Conservation (phyloP, 1,139 yeast species). For the Groenewaldozyma sp. region DNA sequence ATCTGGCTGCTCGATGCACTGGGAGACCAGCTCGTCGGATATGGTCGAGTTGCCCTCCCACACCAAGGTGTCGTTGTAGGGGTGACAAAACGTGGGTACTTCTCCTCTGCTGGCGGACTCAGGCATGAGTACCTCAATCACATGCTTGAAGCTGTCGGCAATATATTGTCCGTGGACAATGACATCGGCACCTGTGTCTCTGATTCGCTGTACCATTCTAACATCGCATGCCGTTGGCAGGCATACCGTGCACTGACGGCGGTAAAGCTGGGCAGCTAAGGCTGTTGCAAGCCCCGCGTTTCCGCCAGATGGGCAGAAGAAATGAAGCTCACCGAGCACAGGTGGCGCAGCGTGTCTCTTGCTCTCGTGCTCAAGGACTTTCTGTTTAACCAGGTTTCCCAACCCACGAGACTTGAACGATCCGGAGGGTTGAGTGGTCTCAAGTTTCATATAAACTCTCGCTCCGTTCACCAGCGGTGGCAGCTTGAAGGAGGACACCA, state of each 20-base stretch:
- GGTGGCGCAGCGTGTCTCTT: neutral
- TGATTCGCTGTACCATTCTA: slow-evolving; percentile 36
- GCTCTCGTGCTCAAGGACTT: slow-evolving; percentile 16
- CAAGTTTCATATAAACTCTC: slow-evolving; percentile 49
- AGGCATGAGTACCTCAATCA: slow-evolving; percentile 34
- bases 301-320: slow-evolving; percentile 68
- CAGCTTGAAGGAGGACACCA: slow-evolving; percentile 25
- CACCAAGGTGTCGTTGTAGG: slow-evolving; percentile 53
- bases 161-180: slow-evolving; percentile 48
- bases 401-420: slow-evolving; percentile 53
- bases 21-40: slow-evolving; percentile 47
- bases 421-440: slow-evolving; percentile 60
- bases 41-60: slow-evolving; percentile 65
- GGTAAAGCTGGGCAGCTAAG: slow-evolving; percentile 38
- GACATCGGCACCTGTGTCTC: slow-evolving; percentile 47
- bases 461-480: slow-evolving; percentile 22
- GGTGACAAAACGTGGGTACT: slow-evolving; percentile 51
- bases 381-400: slow-evolving; percentile 28
- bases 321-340: slow-evolving; percentile 32
- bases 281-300: slow-evolving; percentile 76
- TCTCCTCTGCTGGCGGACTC: slow-evolving; percentile 15
- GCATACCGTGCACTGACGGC: slow-evolving; percentile 51
- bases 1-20: slow-evolving; percentile 36
- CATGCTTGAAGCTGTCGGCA: slow-evolving; percentile 52
- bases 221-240: slow-evolving; percentile 43